Percentiles rank a stretch among this genome's conserved stretches.
These are phyloP conservation scores for Viola pubescens DNA, from an alignment of 441 rosid species.

Conservation along the genomic window DNA sequence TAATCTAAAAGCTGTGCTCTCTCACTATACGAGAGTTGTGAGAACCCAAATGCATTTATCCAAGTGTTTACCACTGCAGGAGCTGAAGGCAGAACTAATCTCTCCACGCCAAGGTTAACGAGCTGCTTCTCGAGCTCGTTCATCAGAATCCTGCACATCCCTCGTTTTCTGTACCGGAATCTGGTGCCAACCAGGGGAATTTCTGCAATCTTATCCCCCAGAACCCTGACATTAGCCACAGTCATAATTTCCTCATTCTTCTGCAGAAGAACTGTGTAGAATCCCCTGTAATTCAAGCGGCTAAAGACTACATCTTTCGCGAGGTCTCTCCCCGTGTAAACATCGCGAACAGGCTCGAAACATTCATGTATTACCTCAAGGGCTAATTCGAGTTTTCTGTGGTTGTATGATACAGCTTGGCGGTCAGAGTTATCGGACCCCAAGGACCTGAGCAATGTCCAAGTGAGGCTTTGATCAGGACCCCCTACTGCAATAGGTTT, in stretches of 20 bases:
- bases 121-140: conserved; percentile 66
- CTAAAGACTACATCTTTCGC: conserved; percentile 54
- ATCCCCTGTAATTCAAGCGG: conserved; percentile 58
- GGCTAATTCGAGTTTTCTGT: conserved; percentile 50
- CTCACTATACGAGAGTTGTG: conserved; percentile 25
- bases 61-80: conserved; percentile 28
- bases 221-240: conserved; percentile 51
- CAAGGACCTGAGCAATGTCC: conserved; percentile 46
- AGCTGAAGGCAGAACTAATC: conserved; percentile 35
- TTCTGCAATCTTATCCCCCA: conserved; percentile 64
- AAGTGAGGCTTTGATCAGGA: conserved; percentile 36
- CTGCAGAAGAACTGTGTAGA: conserved; percentile 63
- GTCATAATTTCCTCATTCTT: conserved; percentile 40
- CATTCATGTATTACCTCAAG: conserved; percentile 67
- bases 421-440: conserved; percentile 17
- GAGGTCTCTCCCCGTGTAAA: conserved; percentile 44
- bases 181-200: conserved; percentile 67
- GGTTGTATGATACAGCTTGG: conserved; percentile 30
- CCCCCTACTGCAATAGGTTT: conserved; percentile 40
- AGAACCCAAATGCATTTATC: conserved; percentile 36
- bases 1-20: conserved; percentile 21
- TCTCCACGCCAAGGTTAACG: conserved; percentile 50
- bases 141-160: conserved; percentile 64
- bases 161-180: conserved; percentile 41
- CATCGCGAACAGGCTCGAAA: conserved; percentile 53